These are phyloP conservation scores for Botrytis sinoallii DNA, from an alignment of 2,329 filamentous ascomycete genomes.

Conservation along the genomic window DNA sequence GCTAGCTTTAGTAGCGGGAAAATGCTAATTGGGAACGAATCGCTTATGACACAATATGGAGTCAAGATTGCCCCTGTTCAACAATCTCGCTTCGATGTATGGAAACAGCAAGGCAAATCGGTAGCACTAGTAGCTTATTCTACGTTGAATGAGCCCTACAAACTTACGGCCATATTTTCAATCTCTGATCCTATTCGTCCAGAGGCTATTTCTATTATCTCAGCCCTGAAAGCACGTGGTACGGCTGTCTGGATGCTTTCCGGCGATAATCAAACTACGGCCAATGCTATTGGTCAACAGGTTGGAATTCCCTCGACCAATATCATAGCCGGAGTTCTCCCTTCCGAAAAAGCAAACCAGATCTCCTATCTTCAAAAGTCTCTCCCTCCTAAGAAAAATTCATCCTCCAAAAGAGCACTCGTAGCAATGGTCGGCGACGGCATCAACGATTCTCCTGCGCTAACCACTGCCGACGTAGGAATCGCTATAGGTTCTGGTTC, in stretches of 20 bases:
- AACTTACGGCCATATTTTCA: conserved; percentile 64
- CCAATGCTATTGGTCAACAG: conserved; percentile 69
- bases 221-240: conserved; percentile 59
- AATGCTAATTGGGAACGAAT: conserved; percentile 71
- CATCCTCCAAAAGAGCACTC: conserved; percentile 44
- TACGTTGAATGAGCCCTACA: conserved; percentile 39
- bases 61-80: conserved; percentile 43
- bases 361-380: conserved; percentile 58
- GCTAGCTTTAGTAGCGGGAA: conserved; percentile 49
- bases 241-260: conserved; percentile 89
- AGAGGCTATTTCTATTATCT: conserved; percentile 65
- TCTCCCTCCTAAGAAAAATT: conserved; percentile 30
- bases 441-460: conserved; percentile 80
- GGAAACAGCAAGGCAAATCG: conserved; percentile 64
- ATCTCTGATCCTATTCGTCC: conserved; percentile 78
- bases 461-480: conserved; percentile 76
- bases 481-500: conserved; percentile 79
- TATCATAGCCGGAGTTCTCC: conserved; percentile 83
- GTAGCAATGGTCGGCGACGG: conserved; percentile 86
- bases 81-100: conserved; percentile 45
- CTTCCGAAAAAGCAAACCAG: conserved; percentile 75
- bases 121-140: conserved; percentile 47
- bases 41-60: conserved; percentile 55
- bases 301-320: conserved; percentile 71
- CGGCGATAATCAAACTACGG: conserved; percentile 85